phyloP scores from a whole-genome alignment of 805 yeast genomes.

The Ogataea trehalophila region DNA sequence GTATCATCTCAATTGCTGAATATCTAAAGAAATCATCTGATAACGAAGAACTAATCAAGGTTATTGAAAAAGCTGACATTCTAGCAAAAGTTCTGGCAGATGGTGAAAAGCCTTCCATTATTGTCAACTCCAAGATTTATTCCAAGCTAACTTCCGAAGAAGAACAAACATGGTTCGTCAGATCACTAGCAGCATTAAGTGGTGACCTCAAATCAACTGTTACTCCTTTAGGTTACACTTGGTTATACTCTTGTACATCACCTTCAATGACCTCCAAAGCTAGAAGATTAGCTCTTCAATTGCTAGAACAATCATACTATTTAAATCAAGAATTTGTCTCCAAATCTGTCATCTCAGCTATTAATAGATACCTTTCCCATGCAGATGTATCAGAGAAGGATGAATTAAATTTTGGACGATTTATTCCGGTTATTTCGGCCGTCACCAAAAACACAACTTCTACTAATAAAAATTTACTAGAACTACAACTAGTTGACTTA shows the following conservation, averaged over 20 bases:
- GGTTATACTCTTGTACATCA: constrained; percentile 46
- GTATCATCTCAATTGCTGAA: constrained; percentile 29
- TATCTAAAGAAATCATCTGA: constrained; percentile 14
- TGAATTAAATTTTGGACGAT: constrained; percentile 24
- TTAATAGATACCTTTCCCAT: constrained; percentile 28
- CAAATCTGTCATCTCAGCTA: constrained; percentile 38
- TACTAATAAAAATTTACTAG: constrained; percentile 22
- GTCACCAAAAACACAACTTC: constrained; percentile 30
- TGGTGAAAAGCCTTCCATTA: constrained; percentile 44
- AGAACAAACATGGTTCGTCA: constrained; percentile 50
- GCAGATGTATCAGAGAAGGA: constrained; percentile 5
- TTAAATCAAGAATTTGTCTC: constrained; percentile 38
- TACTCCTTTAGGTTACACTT: constrained; percentile 38
- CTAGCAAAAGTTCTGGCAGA: constrained; percentile 32
- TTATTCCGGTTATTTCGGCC: constrained; percentile 33
- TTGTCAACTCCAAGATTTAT: constrained; percentile 43
- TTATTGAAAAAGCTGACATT: constrained; percentile 26
- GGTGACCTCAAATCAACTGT: constrained; percentile 12
- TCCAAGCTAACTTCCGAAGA: constrained; percentile 40
- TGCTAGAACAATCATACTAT: constrained; percentile 31
- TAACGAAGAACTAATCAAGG: constrained; percentile 4
- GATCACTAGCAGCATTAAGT: constrained; percentile 37
- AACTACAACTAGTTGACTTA: constrained; percentile 33
- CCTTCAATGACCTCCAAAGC: constrained; percentile 30
- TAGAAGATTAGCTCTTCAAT: constrained; percentile 31